Evolutionary conservation across 768 basidiomycete species (phyloP), one percentile per base, ranked within the genome.

Genomic region (Boletus coccyginus): DNA sequence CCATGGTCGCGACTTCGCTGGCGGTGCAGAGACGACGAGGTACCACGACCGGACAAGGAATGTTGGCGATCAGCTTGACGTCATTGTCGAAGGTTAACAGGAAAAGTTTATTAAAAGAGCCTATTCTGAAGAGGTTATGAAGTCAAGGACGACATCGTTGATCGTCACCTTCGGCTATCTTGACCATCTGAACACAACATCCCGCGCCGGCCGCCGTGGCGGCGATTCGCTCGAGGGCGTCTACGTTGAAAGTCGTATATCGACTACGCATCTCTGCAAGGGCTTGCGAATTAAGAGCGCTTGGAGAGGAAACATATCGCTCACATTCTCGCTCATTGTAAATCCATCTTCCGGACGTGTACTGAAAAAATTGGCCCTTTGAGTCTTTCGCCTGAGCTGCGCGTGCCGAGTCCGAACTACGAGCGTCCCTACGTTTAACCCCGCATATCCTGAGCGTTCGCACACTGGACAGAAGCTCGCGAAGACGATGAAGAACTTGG

Each of bases 1-100:
- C 63, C 58, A 74, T 67, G 5, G 74, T 75, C 14, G 73, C 74
- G 7, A 73, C 74, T 50, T 74, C 74, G 50, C 73, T 75, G 8
- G 74, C 74, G 3, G 71, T 74, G 16, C 59, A 55, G 44, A 70
- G 56, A 50, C 61, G 65, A 11, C 60, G 52, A 8, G 69, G 69
- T 1, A 66, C 71, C 19, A 67, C 67, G 5, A 73, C 42, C 14
- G 64, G 59, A 36, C 50, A 59, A 5, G 63, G 56, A 31, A 63
- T 48, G 9, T 59, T 58, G 44, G 61, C 61, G n/a, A 62, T 53
- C 47, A 59, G 48, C 48, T 62, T 50, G 27, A 33, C n/a, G 55
- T 40, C 58, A 32, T 45, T 60, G 46, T 54, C 56, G 8, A 62
- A 62, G 7, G 50, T 54, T 19, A 63, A 11, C 12, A 63, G 45